Percentiles rank a stretch among this genome's conserved stretches.
These are phyloP conservation scores for Avena eriantha DNA, from an alignment of 176 grass and related monocot species.

Conservation along the genomic window DNA sequence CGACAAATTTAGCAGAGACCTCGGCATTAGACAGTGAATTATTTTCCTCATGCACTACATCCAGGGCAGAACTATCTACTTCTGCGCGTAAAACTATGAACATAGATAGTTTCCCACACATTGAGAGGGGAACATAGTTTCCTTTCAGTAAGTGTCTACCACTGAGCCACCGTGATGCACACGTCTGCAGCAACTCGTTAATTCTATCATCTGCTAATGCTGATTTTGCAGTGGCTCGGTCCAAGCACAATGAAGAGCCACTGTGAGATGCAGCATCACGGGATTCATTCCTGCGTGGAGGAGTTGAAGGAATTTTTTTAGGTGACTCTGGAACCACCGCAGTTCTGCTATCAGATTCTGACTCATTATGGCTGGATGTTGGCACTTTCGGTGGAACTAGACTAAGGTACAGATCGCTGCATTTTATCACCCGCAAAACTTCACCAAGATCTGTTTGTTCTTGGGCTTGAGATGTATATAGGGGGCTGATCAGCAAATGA, in stretches of 20 bases:
- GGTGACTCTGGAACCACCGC: conserved; percentile 44
- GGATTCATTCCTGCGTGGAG: conserved; percentile 43
- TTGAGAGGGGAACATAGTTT: conserved; percentile 66
- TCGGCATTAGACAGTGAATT: conserved; percentile 28
- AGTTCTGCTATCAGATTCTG: conserved; percentile 28
- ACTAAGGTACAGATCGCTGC: conserved; percentile 69
- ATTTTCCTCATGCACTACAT: conserved; percentile 36
- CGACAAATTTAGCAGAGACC: conserved; percentile 27
- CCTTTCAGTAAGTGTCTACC: conserved; percentile 78
- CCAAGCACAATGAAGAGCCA: conserved; percentile 52
- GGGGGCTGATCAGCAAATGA: conserved; percentile 63
- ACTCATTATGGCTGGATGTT: conserved; percentile 28
- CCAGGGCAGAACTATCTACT: conserved; percentile 43
- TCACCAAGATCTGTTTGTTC: conserved; percentile 33
- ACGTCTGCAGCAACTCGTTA: conserved; percentile 69
- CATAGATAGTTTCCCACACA: conserved; percentile 66
- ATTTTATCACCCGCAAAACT: conserved; percentile 54
- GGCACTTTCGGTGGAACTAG: conserved; percentile 54
- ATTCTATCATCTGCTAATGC: conserved; percentile 73
- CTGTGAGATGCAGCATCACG: conserved; percentile 36
- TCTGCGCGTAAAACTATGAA: conserved; percentile 65
- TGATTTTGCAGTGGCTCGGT: conserved; percentile 58
- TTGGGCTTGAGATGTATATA: conserved; percentile 41
- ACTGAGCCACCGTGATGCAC: conserved; percentile 69
- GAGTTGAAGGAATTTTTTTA: conserved; percentile 48